A percentile compares a stretch with the other conserved stretches of the same genome.
Conservation (phyloP, 2,329 filamentous ascomycete species). For the Exutisphaerella laricina region DNA sequence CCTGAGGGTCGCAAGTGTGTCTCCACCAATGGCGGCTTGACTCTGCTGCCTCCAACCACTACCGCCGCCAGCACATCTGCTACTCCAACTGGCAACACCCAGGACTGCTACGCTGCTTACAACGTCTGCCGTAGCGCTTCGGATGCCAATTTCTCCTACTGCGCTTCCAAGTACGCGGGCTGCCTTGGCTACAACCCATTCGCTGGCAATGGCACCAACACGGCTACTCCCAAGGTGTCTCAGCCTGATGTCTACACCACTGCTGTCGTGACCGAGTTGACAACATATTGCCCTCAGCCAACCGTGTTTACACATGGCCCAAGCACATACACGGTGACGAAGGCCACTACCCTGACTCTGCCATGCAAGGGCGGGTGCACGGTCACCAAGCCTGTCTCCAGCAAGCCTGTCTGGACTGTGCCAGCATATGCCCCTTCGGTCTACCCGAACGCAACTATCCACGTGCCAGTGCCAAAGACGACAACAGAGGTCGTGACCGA, state of each 20-base stretch:
- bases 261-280: conserved; percentile 52
- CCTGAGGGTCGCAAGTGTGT: too few relatives aligned
- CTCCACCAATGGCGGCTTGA: neutral
- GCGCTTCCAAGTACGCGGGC: conserved; percentile 11
- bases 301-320: conserved; percentile 57
- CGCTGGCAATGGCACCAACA: conserved; percentile 8
- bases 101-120: conserved; percentile 6
- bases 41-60: neutral
- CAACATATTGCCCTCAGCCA: conserved; percentile 65
- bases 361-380: conserved; percentile 15
- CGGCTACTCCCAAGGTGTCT: conserved; percentile 13
- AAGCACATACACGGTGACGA: conserved; percentile 52
- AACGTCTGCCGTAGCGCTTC: conserved; percentile 7
- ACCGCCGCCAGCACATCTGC: too few relatives aligned
- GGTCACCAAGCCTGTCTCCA: conserved; percentile 6
- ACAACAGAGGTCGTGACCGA: conserved; percentile 47
- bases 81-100: conserved; percentile 2
- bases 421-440: neutral
- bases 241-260: neutral
- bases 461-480: conserved; percentile 1
- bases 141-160: conserved; percentile 11
- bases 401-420: neutral
- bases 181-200: conserved; percentile 18
- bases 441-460: conserved; percentile 5
- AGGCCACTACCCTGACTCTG: conserved; percentile 35